Percentiles rank a stretch among this genome's conserved stretches.
phyloP scores from a whole-genome alignment of 2,329 filamentous ascomycete genomes.

The Dothideomycetes sp. region DNA sequence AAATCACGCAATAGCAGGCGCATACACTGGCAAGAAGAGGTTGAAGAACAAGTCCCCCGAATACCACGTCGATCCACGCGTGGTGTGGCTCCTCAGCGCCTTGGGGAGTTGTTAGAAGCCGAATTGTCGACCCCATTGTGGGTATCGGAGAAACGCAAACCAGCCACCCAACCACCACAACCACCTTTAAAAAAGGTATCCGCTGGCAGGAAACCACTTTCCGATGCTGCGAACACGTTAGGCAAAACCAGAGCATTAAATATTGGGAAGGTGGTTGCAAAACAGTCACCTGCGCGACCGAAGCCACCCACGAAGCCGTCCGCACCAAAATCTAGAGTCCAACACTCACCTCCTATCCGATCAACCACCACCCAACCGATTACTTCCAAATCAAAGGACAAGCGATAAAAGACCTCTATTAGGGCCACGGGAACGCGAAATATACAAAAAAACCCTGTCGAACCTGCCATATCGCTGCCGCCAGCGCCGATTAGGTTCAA shows the following conservation, averaged over 20 bases:
- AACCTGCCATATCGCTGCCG: not conserved
- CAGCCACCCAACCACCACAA: too few relatives aligned
- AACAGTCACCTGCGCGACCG: not conserved
- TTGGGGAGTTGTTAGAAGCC: too few relatives aligned
- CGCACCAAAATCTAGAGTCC: not conserved
- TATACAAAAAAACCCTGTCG: not conserved
- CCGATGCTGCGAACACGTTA: not conserved
- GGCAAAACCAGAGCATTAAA: not conserved
- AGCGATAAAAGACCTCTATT: not conserved
- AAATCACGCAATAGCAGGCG: too few relatives aligned
- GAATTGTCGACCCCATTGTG: too few relatives aligned
- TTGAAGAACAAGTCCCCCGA: too few relatives aligned
- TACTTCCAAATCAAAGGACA: too few relatives aligned
- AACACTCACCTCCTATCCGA: not conserved
- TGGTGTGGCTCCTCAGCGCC: too few relatives aligned
- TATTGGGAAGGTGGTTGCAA: not conserved
- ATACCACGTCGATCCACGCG: too few relatives aligned
- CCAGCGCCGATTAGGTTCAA: not conserved
- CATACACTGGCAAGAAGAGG: too few relatives aligned
- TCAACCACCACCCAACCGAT: not conserved
- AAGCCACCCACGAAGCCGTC: not conserved
- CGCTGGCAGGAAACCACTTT: too few relatives aligned
- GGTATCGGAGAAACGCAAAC: too few relatives aligned
- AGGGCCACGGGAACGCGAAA: not conserved
- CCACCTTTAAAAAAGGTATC: too few relatives aligned